phyloP scores from a whole-genome alignment of 2,329 filamentous ascomycete genomes.

The Chaetomiaceae sp. region DNA sequence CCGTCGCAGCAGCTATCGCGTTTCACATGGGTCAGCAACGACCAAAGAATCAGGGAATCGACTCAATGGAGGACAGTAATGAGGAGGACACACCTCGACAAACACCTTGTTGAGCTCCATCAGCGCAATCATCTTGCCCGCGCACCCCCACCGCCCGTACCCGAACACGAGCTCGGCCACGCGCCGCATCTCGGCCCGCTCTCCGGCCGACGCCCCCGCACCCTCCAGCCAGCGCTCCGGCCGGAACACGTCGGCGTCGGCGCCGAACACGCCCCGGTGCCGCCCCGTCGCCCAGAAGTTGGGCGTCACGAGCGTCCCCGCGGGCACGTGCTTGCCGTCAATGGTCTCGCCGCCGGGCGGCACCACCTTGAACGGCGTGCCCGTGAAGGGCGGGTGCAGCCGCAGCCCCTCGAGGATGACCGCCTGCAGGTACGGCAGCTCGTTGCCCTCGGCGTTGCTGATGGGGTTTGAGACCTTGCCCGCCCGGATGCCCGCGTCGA shows the following conservation, averaged over 20 bases:
- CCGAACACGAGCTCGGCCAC: constrained; percentile 35
- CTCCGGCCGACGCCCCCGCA: constrained; percentile 4
- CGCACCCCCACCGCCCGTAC: constrained; percentile 34
- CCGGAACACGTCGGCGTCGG: constrained; percentile 36
- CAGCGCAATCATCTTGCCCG: constrained; percentile 37
- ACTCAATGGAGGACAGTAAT: neutral
- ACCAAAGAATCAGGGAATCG: neutral
- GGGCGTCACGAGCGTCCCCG: constrained; percentile 24
- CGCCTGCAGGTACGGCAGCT: constrained; percentile 23
- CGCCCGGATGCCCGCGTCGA: constrained; percentile 14
- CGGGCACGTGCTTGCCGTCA: constrained; percentile 28
- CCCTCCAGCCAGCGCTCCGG: constrained; percentile 42
- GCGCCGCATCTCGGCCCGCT: constrained; percentile 17
- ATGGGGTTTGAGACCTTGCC: constrained; percentile 14
- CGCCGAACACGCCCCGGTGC: constrained; percentile 27
- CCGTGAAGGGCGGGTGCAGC: constrained; percentile 20
- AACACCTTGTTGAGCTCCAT: constrained; percentile 39
- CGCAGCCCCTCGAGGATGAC: constrained; percentile 25
- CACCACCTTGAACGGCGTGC: constrained; percentile 24
- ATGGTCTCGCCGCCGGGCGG: constrained; percentile 27
- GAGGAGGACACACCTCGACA: constrained; percentile 36
- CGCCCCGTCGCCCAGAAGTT: constrained; percentile 18
- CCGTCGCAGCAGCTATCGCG: constrained; percentile 17
- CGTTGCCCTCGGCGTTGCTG: constrained; percentile 13
- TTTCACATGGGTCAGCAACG: neutral